phyloP scores from a whole-genome alignment of 495 filamentous ascomycete genomes.

The Xylaria nigripes region DNA sequence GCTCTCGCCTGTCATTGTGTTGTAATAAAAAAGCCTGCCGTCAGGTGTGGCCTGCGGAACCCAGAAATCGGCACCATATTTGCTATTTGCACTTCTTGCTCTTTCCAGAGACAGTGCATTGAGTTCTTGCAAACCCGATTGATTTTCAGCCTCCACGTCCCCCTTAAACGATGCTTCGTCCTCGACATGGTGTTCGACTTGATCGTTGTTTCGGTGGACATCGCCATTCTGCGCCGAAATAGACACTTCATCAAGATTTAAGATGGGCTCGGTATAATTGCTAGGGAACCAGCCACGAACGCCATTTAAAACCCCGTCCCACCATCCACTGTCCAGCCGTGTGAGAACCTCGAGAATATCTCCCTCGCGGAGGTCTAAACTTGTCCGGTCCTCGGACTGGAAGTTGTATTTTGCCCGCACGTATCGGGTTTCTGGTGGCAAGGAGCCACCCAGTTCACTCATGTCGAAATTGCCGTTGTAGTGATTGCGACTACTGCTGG shows the following conservation, averaged over 20 bases:
- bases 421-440: conserved; percentile 72
- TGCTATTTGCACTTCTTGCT: conserved; percentile 48
- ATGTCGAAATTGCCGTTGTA: conserved; percentile 39
- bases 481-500: conserved; percentile 30
- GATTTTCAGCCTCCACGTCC: conserved; percentile 48
- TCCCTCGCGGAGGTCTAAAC: conserved; percentile 88
- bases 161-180: conserved; percentile 28
- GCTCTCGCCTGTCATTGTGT: conserved; percentile 86
- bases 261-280: conserved; percentile 89
- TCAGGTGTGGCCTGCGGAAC: conserved; percentile 95
- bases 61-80: conserved; percentile 93
- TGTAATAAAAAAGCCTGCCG: conserved; percentile 94
- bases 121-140: conserved; percentile 54
- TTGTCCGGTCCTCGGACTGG: conserved; percentile 91
- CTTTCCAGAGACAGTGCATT: conserved; percentile 63
- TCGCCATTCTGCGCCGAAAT: conserved; percentile 53
- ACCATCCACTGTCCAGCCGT: conserved; percentile 96
- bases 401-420: conserved; percentile 97
- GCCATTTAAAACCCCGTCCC: conserved; percentile 93
- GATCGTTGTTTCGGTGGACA: conserved; percentile 63
- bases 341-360: conserved; percentile 98
- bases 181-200: conserved; percentile 45
- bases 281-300: conserved; percentile 97
- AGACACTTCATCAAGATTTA: conserved; percentile 57
- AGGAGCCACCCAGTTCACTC: conserved; percentile 62